phyloP scores from a whole-genome alignment of 805 yeast genomes.

The Gaillardinia entomophila region DNA sequence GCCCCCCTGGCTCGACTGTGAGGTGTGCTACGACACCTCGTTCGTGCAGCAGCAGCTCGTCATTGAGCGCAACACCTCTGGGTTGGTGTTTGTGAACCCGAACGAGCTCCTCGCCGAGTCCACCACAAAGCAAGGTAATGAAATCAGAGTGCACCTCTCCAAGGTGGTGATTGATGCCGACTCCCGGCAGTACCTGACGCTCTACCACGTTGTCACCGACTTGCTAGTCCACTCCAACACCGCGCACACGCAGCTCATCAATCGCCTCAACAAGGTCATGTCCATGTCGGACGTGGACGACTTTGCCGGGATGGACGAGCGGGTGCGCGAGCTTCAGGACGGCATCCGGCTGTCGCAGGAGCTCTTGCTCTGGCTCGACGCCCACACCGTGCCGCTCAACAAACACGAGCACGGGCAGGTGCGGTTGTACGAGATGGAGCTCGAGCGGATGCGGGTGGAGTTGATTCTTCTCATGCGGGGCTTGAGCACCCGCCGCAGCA shows the following conservation, averaged over 20 bases:
- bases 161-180: slow-evolving; percentile 35
- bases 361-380: slow-evolving; percentile 36
- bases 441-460: slow-evolving; percentile 28
- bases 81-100: slow-evolving; percentile 43
- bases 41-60: slow-evolving; percentile 21
- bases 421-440: slow-evolving; percentile 22
- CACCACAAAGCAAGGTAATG: slow-evolving; percentile 18
- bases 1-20: slow-evolving; percentile 17
- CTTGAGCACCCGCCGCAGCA: slow-evolving; percentile 15
- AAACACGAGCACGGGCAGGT: slow-evolving; percentile 15
- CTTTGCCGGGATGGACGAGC: slow-evolving; percentile 26
- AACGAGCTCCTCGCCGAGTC: slow-evolving; percentile 42
- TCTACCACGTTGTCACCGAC: slow-evolving; percentile 30
- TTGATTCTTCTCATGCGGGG: slow-evolving; percentile 29
- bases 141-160: slow-evolving; percentile 26
- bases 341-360: slow-evolving; percentile 22
- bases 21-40: slow-evolving; percentile 20
- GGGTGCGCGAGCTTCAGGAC: slow-evolving; percentile 24
- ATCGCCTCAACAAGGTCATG: slow-evolving; percentile 33
- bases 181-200: slow-evolving; percentile 31
- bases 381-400: slow-evolving; percentile 19
- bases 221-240: slow-evolving; percentile 25
- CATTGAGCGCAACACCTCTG: slow-evolving; percentile 33
- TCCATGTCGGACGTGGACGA: slow-evolving; percentile 32
- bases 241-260: slow-evolving; percentile 25